phyloP scores from a whole-genome alignment of 83 land plant genomes.

The Thuja plicata region DNA sequence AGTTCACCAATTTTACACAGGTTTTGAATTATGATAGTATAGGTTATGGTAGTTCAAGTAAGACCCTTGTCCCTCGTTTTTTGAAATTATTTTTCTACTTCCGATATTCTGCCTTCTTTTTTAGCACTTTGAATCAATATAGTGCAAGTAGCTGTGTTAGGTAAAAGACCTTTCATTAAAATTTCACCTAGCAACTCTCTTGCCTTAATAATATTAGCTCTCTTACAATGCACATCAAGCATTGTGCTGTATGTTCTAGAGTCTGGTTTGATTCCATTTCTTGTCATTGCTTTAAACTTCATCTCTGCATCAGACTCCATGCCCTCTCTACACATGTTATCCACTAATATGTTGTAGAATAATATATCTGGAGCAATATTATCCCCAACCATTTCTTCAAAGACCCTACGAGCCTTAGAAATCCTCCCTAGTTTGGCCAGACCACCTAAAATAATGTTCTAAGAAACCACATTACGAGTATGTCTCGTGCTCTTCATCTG shows the following conservation, averaged over 20 bases:
- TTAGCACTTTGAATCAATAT: conserved; percentile 65
- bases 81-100: conserved; percentile 55
- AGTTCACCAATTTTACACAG: conserved; percentile 60
- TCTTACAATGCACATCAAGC: conserved; percentile 56
- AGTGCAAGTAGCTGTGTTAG: conserved; percentile 57
- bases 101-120: conserved; percentile 46
- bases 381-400: conserved; percentile 50
- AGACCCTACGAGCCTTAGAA: conserved; percentile 39
- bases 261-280: conserved; percentile 46
- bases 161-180: conserved; percentile 39
- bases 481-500: conserved; percentile 30
- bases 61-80: conserved; percentile 64
- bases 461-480: conserved; percentile 34
- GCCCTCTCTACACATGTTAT: conserved; percentile 65
- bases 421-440: conserved; percentile 49
- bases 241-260: conserved; percentile 51
- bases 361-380: conserved; percentile 39
- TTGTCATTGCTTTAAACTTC: conserved; percentile 44
- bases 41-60: conserved; percentile 52
- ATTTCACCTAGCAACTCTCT: conserved; percentile 53
- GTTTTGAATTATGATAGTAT: conserved; percentile 62
- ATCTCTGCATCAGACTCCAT: conserved; percentile 56
- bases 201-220: conserved; percentile 44
- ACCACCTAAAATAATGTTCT: conserved; percentile 55
- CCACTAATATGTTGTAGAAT: conserved; percentile 55